Evolutionary conservation across 148 eudicot species (phyloP).

Genomic region (Bassia scoparia): DNA sequence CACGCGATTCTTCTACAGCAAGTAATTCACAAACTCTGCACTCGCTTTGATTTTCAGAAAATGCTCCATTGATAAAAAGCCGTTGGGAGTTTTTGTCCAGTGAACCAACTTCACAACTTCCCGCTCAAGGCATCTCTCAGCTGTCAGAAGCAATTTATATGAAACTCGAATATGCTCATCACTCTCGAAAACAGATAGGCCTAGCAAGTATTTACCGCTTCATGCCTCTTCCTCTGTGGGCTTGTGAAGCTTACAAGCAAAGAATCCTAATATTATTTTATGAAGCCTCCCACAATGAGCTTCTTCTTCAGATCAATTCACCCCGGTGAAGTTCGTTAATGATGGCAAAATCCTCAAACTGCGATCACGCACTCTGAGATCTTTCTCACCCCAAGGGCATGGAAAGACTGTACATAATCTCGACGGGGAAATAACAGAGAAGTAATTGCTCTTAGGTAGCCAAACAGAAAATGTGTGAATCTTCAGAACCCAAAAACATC

Average conservation of each 20-base stretch:
- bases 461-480: conserved; percentile 23
- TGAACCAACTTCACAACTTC: conserved; percentile 26
- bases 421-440: conserved; percentile 6
- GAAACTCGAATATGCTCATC: conserved; percentile 16
- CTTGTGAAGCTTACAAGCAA: conserved; percentile 25
- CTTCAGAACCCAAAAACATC: conserved; percentile 15
- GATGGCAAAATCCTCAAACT: conserved; percentile 13
- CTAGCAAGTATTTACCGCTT: conserved; percentile 13
- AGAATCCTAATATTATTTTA: conserved; percentile 28
- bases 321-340: not conserved
- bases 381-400: conserved; percentile 24
- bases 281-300: conserved; percentile 23
- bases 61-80: conserved; percentile 19
- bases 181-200: conserved; percentile 8
- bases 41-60: conserved; percentile 10
- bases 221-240: conserved; percentile 15
- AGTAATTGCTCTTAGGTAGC: conserved; percentile 16
- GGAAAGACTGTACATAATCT: conserved; percentile 22
- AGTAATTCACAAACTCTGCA: conserved; percentile 26
- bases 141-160: conserved; percentile 8
- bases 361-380: conserved; percentile 19
- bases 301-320: conserved; percentile 14
- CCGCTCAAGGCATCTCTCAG: conserved; percentile 8
- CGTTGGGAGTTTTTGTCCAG: conserved; percentile 21
- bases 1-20: conserved; percentile 27